phyloP scores from a whole-genome alignment of 257 asterid species.

The Linaria vulgaris region DNA sequence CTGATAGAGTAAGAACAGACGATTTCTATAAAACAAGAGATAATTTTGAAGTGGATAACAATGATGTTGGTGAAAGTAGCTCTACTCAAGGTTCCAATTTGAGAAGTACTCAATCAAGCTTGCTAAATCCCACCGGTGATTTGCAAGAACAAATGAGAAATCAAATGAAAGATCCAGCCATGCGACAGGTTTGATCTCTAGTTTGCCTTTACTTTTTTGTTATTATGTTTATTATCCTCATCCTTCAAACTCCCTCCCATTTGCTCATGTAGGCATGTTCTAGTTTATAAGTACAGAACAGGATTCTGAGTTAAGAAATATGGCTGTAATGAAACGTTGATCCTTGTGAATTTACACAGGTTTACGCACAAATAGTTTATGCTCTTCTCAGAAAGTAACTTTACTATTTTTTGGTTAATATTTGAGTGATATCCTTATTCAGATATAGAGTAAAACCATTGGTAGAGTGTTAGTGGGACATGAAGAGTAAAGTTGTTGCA shows the following conservation, averaged over 20 bases:
- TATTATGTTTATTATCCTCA: neutral
- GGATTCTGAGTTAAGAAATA: slow-evolving; percentile 3
- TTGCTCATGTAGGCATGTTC: neutral
- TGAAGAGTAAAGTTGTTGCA: neutral
- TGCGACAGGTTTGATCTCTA: slow-evolving; percentile 69
- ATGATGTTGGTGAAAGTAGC: slow-evolving; percentile 45
- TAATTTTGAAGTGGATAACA: slow-evolving; percentile 31
- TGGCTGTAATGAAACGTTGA: slow-evolving; percentile 1
- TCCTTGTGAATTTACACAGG: slow-evolving; percentile 10
- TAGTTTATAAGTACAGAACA: slow-evolving; percentile 1
- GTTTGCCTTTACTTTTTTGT: neutral
- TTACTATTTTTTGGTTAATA: neutral
- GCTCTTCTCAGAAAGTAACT: neutral
- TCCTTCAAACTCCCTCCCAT: slow-evolving; percentile 1
- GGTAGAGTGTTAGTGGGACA: neutral
- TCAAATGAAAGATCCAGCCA: slow-evolving; percentile 96
- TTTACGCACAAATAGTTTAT: neutral
- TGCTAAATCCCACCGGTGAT: slow-evolving; percentile 56
- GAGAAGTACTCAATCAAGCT: slow-evolving; percentile 42
- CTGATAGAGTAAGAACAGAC: slow-evolving; percentile 38
- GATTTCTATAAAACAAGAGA: slow-evolving; percentile 36
- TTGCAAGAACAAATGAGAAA: slow-evolving; percentile 93
- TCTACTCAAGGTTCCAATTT: slow-evolving; percentile 41
- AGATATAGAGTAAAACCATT: neutral
- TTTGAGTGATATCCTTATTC: neutral